These are phyloP conservation scores for Colletotrichum scovillei DNA, from an alignment of 2,329 filamentous ascomycete genomes.

Conservation along the genomic window DNA sequence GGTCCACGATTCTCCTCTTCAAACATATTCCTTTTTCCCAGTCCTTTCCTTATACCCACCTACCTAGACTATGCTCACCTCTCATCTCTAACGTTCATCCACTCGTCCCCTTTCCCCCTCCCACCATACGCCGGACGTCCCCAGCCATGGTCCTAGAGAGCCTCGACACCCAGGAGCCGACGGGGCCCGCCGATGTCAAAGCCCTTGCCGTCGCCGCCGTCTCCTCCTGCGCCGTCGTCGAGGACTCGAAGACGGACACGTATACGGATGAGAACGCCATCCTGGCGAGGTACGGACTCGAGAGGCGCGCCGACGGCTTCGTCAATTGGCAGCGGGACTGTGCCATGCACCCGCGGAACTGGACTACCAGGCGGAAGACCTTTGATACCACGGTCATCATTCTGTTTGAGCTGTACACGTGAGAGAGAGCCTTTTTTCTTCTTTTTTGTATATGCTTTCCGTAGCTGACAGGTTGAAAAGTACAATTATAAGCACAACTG, in stretches of 20 bases:
- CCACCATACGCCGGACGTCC: neutral
- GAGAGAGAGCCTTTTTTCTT: neutral
- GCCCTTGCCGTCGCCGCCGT: neutral
- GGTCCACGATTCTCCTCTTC: neutral
- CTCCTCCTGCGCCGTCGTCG: neutral
- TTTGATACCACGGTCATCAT: constrained; percentile 39
- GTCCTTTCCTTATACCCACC: neutral
- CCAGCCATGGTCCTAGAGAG: neutral
- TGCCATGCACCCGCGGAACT: constrained; percentile 36
- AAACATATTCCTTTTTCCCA: neutral
- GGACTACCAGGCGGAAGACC: constrained; percentile 34
- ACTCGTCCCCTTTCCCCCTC: neutral
- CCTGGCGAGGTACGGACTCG: constrained; percentile 21
- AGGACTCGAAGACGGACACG: neutral
- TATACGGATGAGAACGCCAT: constrained; percentile 2
- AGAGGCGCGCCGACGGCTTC: constrained; percentile 17
- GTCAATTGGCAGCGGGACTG: constrained; percentile 28
- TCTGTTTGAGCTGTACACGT: constrained; percentile 40
- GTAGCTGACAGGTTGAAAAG: neutral
- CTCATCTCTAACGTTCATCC: too few relatives aligned
- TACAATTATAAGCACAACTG: constrained; percentile 31
- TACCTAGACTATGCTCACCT: neutral
- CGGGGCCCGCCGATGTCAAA: neutral
- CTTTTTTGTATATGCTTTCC: too few relatives aligned
- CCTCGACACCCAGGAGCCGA: neutral